Conservation (phyloP, 2,329 filamentous ascomycete genomes). For the Gliomastix tumulicola region DNA sequence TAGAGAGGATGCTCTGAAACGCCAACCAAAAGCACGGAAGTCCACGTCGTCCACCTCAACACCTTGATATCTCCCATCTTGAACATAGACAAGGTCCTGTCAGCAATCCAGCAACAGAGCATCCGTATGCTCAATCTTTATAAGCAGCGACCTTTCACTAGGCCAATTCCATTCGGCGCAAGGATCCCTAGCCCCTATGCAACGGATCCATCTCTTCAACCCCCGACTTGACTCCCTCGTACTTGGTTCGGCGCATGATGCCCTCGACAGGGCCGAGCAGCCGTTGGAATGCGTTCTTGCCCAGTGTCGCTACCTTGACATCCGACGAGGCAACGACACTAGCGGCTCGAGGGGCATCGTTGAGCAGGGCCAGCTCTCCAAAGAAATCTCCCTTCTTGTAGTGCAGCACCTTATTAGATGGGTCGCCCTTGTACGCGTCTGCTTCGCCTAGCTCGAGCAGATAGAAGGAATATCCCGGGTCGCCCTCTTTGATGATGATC, state of each 20-base stretch:
- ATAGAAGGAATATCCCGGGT: conserved; percentile 87
- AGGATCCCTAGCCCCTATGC: too few relatives aligned
- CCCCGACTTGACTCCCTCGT: conserved; percentile 51
- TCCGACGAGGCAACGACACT: conserved; percentile 79
- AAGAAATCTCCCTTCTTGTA: conserved; percentile 96
- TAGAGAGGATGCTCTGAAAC: too few relatives aligned
- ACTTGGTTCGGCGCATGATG: conserved; percentile 79
- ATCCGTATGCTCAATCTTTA: too few relatives aligned
- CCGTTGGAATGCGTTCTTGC: conserved; percentile 91
- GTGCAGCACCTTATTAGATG: conserved; percentile 62
- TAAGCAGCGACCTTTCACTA: too few relatives aligned
- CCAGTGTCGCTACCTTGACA: conserved; percentile 86
- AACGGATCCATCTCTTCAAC: conserved; percentile 64
- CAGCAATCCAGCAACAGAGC: too few relatives aligned
- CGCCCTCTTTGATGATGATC: conserved; percentile 86
- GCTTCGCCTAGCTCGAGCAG: conserved; percentile 83
- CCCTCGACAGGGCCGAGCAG: conserved; percentile 88
- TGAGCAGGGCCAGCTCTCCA: conserved; percentile 86
- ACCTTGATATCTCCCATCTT: too few relatives aligned
- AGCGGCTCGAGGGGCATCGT: conserved; percentile 88
- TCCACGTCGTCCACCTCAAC: too few relatives aligned
- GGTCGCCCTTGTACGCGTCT: conserved; percentile 75
- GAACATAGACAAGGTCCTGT: too few relatives aligned
- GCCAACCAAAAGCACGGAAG: too few relatives aligned
- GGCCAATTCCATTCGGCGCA: too few relatives aligned